Conservation (phyloP, 192 early-diverging fungal genomes). For the Mortierella claussenii region DNA sequence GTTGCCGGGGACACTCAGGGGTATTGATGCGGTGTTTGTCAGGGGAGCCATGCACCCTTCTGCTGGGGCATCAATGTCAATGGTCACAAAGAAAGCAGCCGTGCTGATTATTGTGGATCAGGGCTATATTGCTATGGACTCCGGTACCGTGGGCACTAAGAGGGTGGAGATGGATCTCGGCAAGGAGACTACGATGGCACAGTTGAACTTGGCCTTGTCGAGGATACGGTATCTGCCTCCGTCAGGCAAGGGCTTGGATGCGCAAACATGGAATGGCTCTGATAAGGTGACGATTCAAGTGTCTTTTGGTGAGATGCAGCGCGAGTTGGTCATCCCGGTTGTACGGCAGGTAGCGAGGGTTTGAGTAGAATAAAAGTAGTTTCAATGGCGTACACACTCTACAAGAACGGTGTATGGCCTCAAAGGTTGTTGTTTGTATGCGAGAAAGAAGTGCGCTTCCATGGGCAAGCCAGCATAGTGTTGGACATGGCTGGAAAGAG, state of each 20-base stretch:
- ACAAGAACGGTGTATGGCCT: too few species aligned
- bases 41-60: constrained; percentile 43
- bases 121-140: constrained; percentile 25
- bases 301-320: constrained; percentile 28
- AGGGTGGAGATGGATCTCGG: constrained; percentile 42
- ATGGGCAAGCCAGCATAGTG: too few species aligned
- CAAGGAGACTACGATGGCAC: constrained; percentile 37
- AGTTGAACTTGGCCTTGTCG: constrained; percentile 37
- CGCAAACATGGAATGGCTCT: neutral
- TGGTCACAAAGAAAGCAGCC: constrained; percentile 21
- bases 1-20: constrained; percentile 57
- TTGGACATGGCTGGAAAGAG: too few species aligned
- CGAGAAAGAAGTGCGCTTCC: too few species aligned
- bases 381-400: too few species aligned
- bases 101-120: constrained; percentile 12
- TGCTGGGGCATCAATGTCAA: neutral
- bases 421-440: too few species aligned
- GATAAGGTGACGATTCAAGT: constrained; percentile 36
- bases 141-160: constrained; percentile 7
- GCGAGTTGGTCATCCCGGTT: constrained; percentile 42
- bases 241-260: neutral
- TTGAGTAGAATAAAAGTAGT: neutral
- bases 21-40: constrained; percentile 60
- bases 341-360: constrained; percentile 1
- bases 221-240: constrained; percentile 45